phyloP scores from a whole-genome alignment of 768 basidiomycete genomes.

The Pulveroboletus ravenelii region DNA sequence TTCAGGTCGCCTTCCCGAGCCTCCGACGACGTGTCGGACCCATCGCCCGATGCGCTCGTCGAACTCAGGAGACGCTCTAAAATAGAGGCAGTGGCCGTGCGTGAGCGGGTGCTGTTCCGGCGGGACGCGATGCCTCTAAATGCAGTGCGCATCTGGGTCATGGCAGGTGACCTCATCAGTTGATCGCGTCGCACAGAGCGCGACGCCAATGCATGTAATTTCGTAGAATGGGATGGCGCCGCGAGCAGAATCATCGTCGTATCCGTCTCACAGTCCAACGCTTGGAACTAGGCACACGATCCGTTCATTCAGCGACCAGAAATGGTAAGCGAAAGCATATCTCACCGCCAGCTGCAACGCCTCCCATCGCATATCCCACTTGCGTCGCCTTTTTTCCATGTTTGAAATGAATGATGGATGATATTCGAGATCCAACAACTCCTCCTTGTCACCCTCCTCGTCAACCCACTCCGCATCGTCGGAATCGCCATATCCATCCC shows the following conservation, averaged over 20 bases:
- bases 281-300: constrained; percentile 54
- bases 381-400: constrained; percentile 59
- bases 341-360: constrained; percentile 66
- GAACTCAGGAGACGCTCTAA: constrained; percentile 40
- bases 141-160: constrained; percentile 48
- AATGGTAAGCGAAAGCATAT: background rate
- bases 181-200: constrained; percentile 63
- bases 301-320: constrained; percentile 3
- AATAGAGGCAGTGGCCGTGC: constrained; percentile 43
- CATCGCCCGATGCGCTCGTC: constrained; percentile 43
- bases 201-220: constrained; percentile 59
- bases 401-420: constrained; percentile 68
- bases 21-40: constrained; percentile 47
- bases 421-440: constrained; percentile 69
- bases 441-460: constrained; percentile 66
- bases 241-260: constrained; percentile 72
- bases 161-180: constrained; percentile 42
- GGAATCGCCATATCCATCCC: constrained; percentile 6
- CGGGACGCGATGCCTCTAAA: constrained; percentile 59
- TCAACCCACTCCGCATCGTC: constrained; percentile 66
- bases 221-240: constrained; percentile 67
- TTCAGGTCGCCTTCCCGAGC: constrained; percentile 61
- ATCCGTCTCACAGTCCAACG: constrained; percentile 75
- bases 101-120: constrained; percentile 46
- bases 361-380: constrained; percentile 78